Evolutionary conservation across 2,329 filamentous ascomycete genomes (phyloP).

Genomic region (Botrytis tulipae): DNA sequence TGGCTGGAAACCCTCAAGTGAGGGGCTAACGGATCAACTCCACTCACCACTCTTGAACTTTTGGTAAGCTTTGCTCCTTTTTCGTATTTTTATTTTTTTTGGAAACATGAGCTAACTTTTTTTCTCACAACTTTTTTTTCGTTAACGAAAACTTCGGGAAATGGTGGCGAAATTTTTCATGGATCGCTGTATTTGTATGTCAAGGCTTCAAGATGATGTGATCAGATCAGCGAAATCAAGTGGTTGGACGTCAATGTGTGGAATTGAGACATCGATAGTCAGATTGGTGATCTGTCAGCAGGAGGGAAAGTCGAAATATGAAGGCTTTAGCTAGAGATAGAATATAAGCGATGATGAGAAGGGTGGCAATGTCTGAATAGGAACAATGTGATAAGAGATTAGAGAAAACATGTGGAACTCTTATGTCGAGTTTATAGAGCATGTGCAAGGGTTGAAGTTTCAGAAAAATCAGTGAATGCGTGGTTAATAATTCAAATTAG

Average conservation of each 20-base stretch:
- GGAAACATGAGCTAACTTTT: neutral
- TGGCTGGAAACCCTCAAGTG: slow-evolving; percentile 17
- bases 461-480: neutral
- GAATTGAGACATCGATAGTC: neutral
- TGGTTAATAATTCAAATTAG: neutral
- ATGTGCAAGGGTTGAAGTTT: neutral
- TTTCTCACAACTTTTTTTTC: neutral
- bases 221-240: neutral
- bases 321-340: neutral
- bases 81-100: neutral
- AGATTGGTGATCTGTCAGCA: neutral
- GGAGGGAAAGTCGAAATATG: neutral
- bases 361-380: neutral
- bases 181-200: too few species aligned
- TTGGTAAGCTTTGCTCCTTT: neutral
- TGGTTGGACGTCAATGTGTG: neutral
- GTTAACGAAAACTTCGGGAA: accelerated
- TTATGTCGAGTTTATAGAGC: neutral
- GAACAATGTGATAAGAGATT: neutral
- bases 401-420: neutral
- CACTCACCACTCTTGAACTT: too few species aligned
- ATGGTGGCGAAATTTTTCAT: neutral
- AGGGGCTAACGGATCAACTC: slow-evolving; percentile 3
- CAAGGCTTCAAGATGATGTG: neutral
- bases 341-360: neutral